Conservation (phyloP, 768 basidiomycete species). For the Cantharellus cinnabarinus region DNA sequence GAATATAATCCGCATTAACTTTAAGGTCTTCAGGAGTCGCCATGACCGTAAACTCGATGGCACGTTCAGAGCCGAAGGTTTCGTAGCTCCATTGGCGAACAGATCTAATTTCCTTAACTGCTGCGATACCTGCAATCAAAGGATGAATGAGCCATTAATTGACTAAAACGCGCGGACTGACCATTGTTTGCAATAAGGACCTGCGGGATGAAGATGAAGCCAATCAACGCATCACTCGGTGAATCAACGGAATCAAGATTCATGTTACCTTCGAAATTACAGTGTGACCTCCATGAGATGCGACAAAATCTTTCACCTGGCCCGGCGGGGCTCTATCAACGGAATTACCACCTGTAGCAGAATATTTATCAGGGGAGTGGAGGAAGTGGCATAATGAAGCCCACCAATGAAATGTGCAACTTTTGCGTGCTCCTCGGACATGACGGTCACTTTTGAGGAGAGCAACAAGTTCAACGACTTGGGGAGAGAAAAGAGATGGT, state of each 20-base stretch:
- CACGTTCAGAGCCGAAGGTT: slow-evolving; percentile 89
- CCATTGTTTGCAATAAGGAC: slow-evolving; percentile 98
- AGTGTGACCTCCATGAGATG: slow-evolving; percentile 80
- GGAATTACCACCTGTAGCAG: slow-evolving; percentile 63
- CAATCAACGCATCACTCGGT: neutral
- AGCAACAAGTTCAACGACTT: neutral
- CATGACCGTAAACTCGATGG: slow-evolving; percentile 98
- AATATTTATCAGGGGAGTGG: slow-evolving; percentile 1
- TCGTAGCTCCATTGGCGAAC: slow-evolving; percentile 99
- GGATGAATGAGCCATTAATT: neutral
- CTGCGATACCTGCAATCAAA: slow-evolving; percentile 66
- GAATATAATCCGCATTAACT: slow-evolving; percentile 98
- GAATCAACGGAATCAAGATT: neutral
- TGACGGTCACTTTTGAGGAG: neutral
- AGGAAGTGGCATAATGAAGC: neutral
- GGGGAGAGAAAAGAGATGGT: neutral
- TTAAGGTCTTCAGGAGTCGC: slow-evolving; percentile 96
- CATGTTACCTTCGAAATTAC: slow-evolving; percentile 84
- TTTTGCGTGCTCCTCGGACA: slow-evolving; percentile 30
- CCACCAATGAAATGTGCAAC: slow-evolving; percentile 45
- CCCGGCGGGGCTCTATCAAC: slow-evolving; percentile 65
- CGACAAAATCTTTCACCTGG: slow-evolving; percentile 77
- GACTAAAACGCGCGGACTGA: slow-evolving; percentile 12
- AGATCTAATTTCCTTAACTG: slow-evolving; percentile 97
- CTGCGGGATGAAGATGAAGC: slow-evolving; percentile 21